A percentile compares a stretch with the other conserved stretches of the same genome.
phyloP scores from a whole-genome alignment of 1,284 basidiomycete species.

The Heliocybe sulcata region DNA sequence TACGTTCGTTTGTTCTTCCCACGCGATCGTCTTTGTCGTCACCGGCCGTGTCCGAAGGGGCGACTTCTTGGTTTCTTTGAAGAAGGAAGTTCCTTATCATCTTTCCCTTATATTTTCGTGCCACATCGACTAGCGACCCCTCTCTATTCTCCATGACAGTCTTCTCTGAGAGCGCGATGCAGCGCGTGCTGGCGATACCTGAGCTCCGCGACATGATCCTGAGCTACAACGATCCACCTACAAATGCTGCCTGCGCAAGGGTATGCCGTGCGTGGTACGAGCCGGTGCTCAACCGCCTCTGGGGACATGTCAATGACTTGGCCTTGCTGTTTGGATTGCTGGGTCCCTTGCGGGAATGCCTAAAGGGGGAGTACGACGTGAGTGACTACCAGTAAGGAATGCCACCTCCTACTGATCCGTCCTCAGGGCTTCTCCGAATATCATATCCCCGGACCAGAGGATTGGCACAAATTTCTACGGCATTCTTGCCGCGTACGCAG shows the following conservation, averaged over 20 bases:
- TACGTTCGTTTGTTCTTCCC: too few relatives aligned
- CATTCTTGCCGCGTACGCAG: not conserved
- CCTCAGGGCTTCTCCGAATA: not conserved
- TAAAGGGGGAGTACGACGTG: constrained; percentile 11
- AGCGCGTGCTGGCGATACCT: constrained; percentile 35
- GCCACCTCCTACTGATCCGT: not conserved
- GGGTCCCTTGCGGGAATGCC: constrained; percentile 21
- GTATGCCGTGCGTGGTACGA: constrained; percentile 48
- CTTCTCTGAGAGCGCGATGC: constrained; percentile 5
- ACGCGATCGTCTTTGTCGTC: too few relatives aligned
- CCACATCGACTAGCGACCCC: too few relatives aligned
- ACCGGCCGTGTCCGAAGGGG: too few relatives aligned
- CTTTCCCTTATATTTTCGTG: too few relatives aligned
- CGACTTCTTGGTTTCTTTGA: too few relatives aligned
- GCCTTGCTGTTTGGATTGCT: constrained; percentile 39
- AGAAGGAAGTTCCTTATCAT: too few relatives aligned
- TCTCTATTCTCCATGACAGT: not conserved
- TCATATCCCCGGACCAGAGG: not conserved
- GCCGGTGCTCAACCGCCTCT: constrained; percentile 41
- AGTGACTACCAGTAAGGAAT: constrained; percentile 1
- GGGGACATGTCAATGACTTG: constrained; percentile 41
- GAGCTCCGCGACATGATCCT: constrained; percentile 48
- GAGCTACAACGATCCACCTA: constrained; percentile 25
- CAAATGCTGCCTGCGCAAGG: constrained; percentile 33
- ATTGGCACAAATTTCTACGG: not conserved